phyloP scores from a whole-genome alignment of 2,329 filamentous ascomycete species.

The Hypocreales sp. region DNA sequence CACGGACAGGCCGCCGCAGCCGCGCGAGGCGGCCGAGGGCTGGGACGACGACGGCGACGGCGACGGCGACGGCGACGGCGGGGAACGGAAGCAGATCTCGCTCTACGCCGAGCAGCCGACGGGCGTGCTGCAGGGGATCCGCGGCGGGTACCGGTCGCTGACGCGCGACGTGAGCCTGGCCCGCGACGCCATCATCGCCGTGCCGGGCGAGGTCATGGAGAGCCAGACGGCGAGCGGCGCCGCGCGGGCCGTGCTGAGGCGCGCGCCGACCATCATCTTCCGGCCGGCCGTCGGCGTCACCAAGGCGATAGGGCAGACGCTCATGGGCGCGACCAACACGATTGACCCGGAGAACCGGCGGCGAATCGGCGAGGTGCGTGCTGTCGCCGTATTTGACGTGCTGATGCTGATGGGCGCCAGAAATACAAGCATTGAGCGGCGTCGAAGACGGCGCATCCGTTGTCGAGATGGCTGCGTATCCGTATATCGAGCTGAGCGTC shows the following conservation, averaged over 20 bases:
- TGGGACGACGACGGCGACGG: conserved; percentile 49
- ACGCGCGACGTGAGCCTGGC: conserved; percentile 78
- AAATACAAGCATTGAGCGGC: conserved; percentile 31
- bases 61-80: conserved; percentile 54
- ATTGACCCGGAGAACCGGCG: conserved; percentile 71
- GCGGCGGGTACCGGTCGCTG: conserved; percentile 68
- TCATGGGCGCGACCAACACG: conserved; percentile 84
- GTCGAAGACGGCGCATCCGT: neutral
- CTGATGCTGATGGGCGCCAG: too few species aligned
- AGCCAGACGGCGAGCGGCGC: conserved; percentile 68
- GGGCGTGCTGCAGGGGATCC: conserved; percentile 71
- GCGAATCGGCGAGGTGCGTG: conserved; percentile 58
- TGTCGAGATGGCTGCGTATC: too few species aligned
- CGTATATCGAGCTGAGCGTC: neutral
- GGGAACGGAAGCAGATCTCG: conserved; percentile 66
- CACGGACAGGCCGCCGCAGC: conserved; percentile 24
- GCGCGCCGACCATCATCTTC: conserved; percentile 86
- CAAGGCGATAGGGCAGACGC: conserved; percentile 74
- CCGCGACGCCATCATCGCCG: conserved; percentile 82
- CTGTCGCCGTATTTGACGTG: neutral
- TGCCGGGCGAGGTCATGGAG: conserved; percentile 83
- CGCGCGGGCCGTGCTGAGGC: conserved; percentile 59
- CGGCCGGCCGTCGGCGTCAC: conserved; percentile 81
- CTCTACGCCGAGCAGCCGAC: conserved; percentile 90
- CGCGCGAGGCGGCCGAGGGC: conserved; percentile 18